A percentile compares a stretch with the other conserved stretches of the same genome.
These are phyloP conservation scores for Chytriomyces sp. DNA, from an alignment of 192 early-diverging fungal species.

Conservation along the genomic window DNA sequence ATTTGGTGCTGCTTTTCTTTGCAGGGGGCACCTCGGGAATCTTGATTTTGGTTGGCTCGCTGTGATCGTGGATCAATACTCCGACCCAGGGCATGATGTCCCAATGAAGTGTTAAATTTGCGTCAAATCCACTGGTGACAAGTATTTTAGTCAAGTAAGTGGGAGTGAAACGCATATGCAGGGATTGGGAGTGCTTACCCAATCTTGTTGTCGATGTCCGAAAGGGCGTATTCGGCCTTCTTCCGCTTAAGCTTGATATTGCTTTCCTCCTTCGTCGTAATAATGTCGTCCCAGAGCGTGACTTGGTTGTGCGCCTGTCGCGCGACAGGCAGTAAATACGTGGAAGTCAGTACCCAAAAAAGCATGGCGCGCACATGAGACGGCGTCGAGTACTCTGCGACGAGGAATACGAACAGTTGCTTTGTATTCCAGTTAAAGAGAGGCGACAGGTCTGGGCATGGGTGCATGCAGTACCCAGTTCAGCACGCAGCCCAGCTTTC, in stretches of 20 bases:
- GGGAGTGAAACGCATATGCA: background rate
- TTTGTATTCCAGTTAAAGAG: constrained; percentile 93
- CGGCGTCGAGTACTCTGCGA: constrained; percentile 74
- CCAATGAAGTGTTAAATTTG: constrained; percentile 78
- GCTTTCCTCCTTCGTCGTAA: constrained; percentile 68
- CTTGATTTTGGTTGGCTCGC: constrained; percentile 30
- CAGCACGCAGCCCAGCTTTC: background rate
- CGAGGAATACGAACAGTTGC: constrained; percentile 77
- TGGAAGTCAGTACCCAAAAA: background rate
- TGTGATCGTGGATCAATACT: constrained; percentile 48
- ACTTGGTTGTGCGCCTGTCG: constrained; percentile 66
- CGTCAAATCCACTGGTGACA: constrained; percentile 56
- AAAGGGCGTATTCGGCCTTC: constrained; percentile 68
- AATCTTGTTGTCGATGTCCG: constrained; percentile 70
- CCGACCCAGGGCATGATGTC: constrained; percentile 82
- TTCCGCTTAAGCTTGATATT: constrained; percentile 57
- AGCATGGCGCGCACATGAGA: constrained; percentile 67
- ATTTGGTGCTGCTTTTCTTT: constrained; percentile 1
- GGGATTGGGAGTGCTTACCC: constrained; percentile 49
- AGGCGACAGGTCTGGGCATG: constrained; percentile 65
- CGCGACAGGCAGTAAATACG: background rate
- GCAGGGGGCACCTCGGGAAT: background rate
- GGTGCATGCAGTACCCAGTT: background rate
- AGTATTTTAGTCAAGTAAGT: background rate
- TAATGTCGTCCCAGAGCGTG: constrained; percentile 83